Base-by-base conservation (phyloP, 1,284 basidiomycete genomes). In the Amylostereum chailletii region DNA sequence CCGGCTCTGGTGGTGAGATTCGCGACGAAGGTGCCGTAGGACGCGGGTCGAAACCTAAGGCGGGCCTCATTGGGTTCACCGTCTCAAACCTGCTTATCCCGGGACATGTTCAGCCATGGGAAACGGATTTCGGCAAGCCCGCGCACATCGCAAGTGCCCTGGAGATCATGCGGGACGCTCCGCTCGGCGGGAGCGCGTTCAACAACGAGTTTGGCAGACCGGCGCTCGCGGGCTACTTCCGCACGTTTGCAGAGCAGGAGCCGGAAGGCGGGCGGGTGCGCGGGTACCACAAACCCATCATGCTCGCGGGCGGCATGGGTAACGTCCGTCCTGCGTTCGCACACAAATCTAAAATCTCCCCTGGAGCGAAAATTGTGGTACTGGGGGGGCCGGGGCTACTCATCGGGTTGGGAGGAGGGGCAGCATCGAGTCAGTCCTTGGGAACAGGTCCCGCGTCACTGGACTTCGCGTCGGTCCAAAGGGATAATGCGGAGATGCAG, bases 221-320 rank as follows among this genome's bases (percentile, higher is more conserved):
- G 0, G 94, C 77, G 47, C 77, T 89, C 56, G 73, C 81, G 3
- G 90, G 90, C 0, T 91, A 91, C 70, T 95, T 93, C 75, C 81
- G 93, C 46, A 94, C 94, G 0, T 95, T 94, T 68, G 77, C 83
- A 19, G 86, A 94, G 65, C 75, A 77, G 41, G 76, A 90, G 0
- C 76, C 74, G 9, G 62, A 71, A 11, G 65, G 69, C 8, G 63
- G 67, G 36, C 85, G 94, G 62, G 75, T 94, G n/a, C 76, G 94
- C 51, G 95, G 95, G 0, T 99, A 97, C 71, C 96, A 99, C 72
- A 99, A 99, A 67, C 95, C 95, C 10, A 97, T 99, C 72, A 99
- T 99, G 96, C 88, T 99, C 56, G 96, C 96, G 11, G 95, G 95
- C 45, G 95, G 95, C 39, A 81, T 95, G 52, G 95, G 95, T 6